Percentiles rank a stretch among this genome's conserved stretches.
Conservation (phyloP, 1,284 basidiomycete species). For the Ceratobasidium sp. region DNA sequence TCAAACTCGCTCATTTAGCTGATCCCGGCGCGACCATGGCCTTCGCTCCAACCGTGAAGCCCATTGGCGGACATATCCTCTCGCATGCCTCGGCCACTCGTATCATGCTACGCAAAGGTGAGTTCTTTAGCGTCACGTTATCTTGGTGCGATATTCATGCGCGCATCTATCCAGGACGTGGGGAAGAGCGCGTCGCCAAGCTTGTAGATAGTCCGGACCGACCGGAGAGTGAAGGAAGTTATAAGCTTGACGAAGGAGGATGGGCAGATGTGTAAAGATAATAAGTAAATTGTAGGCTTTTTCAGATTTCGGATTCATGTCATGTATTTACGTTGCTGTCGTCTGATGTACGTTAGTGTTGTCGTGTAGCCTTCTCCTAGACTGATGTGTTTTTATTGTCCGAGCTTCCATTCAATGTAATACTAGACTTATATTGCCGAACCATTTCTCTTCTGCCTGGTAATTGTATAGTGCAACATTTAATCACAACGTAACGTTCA, state of each 20-base stretch:
- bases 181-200: conserved; percentile 96
- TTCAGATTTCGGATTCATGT: neutral
- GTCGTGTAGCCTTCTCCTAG: neutral
- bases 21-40: too few species aligned
- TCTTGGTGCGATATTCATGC: conserved; percentile 49
- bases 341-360: neutral
- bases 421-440: neutral
- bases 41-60: too few species aligned
- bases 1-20: neutral
- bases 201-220: conserved; percentile 93
- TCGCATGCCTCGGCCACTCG: too few species aligned
- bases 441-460: neutral
- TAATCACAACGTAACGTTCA: too few species aligned
- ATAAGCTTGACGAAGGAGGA: conserved; percentile 89
- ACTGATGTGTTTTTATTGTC: neutral
- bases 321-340: neutral
- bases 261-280: conserved; percentile 77
- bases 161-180: conserved; percentile 72
- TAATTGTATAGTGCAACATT: neutral
- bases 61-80: too few species aligned
- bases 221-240: conserved; percentile 92
- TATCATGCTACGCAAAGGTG: too few species aligned
- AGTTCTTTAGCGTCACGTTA: neutral
- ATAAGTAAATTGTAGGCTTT: neutral
- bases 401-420: neutral